Percentiles rank a stretch among this genome's conserved stretches.
phyloP scores from a whole-genome alignment of 495 filamentous ascomycete genomes.

The Penicillium crystallinum region DNA sequence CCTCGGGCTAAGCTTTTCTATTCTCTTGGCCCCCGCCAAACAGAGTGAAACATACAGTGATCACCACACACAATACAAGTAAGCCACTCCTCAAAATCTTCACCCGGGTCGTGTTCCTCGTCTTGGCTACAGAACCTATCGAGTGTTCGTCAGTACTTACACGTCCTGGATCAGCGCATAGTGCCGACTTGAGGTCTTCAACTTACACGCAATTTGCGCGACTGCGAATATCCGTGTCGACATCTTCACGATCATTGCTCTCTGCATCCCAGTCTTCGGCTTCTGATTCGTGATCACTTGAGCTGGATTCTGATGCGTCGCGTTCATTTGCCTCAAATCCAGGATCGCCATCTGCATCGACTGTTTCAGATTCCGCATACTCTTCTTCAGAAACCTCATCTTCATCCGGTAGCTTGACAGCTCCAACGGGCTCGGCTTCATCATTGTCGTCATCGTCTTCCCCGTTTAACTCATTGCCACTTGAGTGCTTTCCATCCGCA shows the following conservation, averaged over 20 bases:
- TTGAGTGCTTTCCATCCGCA: conserved; percentile 29
- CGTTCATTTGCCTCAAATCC: conserved; percentile 36
- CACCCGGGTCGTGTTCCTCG: conserved; percentile 79
- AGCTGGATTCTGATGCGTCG: conserved; percentile 49
- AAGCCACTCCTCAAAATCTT: conserved; percentile 83
- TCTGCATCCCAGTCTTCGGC: conserved; percentile 62
- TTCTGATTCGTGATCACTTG: conserved; percentile 62
- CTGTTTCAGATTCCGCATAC: conserved; percentile 28
- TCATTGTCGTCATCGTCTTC: conserved; percentile 40
- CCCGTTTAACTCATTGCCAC: conserved; percentile 28
- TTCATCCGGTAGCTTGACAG: conserved; percentile 64
- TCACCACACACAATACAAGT: conserved; percentile 77
- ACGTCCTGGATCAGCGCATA: not conserved
- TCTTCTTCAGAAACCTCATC: conserved; percentile 43
- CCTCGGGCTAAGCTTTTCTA: conserved; percentile 17
- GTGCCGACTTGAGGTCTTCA: conserved; percentile 6
- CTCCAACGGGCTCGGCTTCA: conserved; percentile 61
- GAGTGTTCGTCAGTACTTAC: conserved; percentile 17
- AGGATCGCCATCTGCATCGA: conserved; percentile 42
- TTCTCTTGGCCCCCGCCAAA: conserved; percentile 21
- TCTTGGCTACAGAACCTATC: conserved; percentile 70
- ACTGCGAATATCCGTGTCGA: conserved; percentile 57
- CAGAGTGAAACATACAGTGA: conserved; percentile 63
- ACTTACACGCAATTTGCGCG: conserved; percentile 65
- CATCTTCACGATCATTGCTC: conserved; percentile 60